Evolutionary conservation across 352 stramenopile species (phyloP).

Genomic region (Globisporangium spiculum): DNA sequence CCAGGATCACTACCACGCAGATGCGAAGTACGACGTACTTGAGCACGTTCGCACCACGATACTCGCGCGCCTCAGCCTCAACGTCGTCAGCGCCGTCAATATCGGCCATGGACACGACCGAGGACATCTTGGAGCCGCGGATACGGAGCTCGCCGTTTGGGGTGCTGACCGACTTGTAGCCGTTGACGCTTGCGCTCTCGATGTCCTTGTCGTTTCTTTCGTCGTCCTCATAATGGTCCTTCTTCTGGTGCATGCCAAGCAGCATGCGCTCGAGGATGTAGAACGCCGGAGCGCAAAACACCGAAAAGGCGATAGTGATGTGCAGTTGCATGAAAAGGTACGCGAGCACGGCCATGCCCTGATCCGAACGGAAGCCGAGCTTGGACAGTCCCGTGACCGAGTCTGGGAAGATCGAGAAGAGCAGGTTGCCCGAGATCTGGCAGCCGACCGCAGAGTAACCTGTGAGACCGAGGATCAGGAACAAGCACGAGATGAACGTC

Average conservation of each 20-base stretch:
- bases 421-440: constrained; percentile 43
- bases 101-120: constrained; percentile 19
- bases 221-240: neutral
- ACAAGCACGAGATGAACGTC: constrained; percentile 38
- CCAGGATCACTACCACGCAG: constrained; percentile 17
- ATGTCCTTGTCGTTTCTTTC: neutral
- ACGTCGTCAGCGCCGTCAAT: neutral
- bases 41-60: constrained; percentile 13
- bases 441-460: constrained; percentile 47
- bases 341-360: constrained; percentile 25
- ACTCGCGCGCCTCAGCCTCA: constrained; percentile 5
- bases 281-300: constrained; percentile 25
- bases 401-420: constrained; percentile 15
- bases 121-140: constrained; percentile 4
- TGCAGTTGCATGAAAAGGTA: constrained; percentile 19
- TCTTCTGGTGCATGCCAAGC: constrained; percentile 27
- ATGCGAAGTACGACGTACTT: constrained; percentile 21
- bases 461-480: constrained; percentile 35
- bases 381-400: constrained; percentile 19
- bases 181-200: neutral
- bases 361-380: constrained; percentile 28
- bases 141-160: neutral
- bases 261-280: constrained; percentile 26
- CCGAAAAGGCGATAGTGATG: constrained; percentile 33
- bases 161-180: neutral